Percentiles rank a stretch among this genome's conserved stretches.
phyloP scores from a whole-genome alignment of 352 stramenopile species.

The Aphanomyces astaci region DNA sequence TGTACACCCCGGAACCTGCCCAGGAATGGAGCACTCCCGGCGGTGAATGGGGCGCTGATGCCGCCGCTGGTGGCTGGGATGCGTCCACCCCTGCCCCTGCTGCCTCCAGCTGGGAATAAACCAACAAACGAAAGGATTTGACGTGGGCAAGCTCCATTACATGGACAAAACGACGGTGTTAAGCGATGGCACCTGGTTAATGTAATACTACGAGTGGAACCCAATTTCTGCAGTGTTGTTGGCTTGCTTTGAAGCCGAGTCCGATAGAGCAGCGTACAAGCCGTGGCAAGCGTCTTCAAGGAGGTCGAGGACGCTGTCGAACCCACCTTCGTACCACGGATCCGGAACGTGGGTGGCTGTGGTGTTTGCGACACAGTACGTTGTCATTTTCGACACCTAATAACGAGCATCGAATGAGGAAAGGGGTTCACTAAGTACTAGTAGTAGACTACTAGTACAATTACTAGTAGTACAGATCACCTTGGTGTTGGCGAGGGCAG shows the following conservation, averaged over 20 bases:
- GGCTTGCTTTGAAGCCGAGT: neutral
- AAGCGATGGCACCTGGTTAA: slow-evolving; percentile 90
- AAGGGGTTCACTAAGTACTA: too few relatives aligned
- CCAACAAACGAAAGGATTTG: slow-evolving; percentile 22
- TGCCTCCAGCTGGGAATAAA: slow-evolving; percentile 77
- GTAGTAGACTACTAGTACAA: too few relatives aligned
- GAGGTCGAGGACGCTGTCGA: slow-evolving; percentile 84
- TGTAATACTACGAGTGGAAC: slow-evolving; percentile 36
- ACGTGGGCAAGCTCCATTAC: slow-evolving; percentile 30
- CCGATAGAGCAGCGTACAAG: slow-evolving; percentile 49
- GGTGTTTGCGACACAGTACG: slow-evolving; percentile 69
- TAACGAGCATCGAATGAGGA: too few relatives aligned
- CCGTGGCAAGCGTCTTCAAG: slow-evolving; percentile 81
- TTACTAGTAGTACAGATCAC: too few relatives aligned
- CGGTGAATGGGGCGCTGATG: slow-evolving; percentile 75
- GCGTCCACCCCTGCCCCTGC: slow-evolving; percentile 36
- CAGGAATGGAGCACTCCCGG: slow-evolving; percentile 60
- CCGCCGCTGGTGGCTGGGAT: slow-evolving; percentile 46
- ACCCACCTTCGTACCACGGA: slow-evolving; percentile 84
- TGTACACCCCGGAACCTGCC: slow-evolving; percentile 41
- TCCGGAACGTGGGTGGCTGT: slow-evolving; percentile 56
- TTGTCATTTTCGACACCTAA: slow-evolving; percentile 77
- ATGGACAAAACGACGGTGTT: slow-evolving; percentile 92
- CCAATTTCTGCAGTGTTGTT: neutral
- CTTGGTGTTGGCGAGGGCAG: slow-evolving; percentile 47